These are phyloP conservation scores for Acer saccharum DNA, from an alignment of 345 rosid species.

Conservation along the genomic window DNA sequence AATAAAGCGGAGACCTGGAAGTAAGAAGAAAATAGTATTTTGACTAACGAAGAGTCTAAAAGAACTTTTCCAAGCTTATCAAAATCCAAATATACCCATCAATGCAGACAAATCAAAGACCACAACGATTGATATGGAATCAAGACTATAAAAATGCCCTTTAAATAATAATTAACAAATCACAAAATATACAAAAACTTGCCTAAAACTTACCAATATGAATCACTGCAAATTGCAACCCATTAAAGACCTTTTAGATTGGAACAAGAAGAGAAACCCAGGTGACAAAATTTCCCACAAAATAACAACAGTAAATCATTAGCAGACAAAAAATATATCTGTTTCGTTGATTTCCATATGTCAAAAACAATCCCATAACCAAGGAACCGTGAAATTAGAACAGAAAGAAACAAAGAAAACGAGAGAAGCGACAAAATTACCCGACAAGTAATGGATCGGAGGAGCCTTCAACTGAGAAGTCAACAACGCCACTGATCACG, in stretches of 20 bases:
- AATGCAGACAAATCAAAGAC: not conserved
- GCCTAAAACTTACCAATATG: conserved; percentile 8
- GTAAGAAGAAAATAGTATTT: not conserved
- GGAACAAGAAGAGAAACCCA: conserved; percentile 9
- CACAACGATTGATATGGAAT: not conserved
- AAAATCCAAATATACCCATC: not conserved
- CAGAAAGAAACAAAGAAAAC: not conserved
- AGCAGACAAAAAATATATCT: not conserved
- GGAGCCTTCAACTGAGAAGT: conserved; percentile 73
- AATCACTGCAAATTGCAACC: conserved; percentile 7
- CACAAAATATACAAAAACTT: not conserved
- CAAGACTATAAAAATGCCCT: not conserved
- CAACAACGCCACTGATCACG: conserved; percentile 57
- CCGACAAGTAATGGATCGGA: conserved; percentile 87
- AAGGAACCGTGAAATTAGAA: conserved; percentile 3
- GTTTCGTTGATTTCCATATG: not conserved
- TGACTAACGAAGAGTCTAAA: not conserved
- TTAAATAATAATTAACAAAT: not conserved
- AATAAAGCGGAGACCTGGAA: not conserved
- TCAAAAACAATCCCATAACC: conserved; percentile 12
- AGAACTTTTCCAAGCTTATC: not conserved
- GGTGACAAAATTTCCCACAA: conserved; percentile 1
- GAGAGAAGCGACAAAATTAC: conserved; percentile 35
- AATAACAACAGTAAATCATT: not conserved
- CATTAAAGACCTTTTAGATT: not conserved